Base-by-base conservation (phyloP, 768 basidiomycete species). In the Atractiella rhizophila region DNA sequence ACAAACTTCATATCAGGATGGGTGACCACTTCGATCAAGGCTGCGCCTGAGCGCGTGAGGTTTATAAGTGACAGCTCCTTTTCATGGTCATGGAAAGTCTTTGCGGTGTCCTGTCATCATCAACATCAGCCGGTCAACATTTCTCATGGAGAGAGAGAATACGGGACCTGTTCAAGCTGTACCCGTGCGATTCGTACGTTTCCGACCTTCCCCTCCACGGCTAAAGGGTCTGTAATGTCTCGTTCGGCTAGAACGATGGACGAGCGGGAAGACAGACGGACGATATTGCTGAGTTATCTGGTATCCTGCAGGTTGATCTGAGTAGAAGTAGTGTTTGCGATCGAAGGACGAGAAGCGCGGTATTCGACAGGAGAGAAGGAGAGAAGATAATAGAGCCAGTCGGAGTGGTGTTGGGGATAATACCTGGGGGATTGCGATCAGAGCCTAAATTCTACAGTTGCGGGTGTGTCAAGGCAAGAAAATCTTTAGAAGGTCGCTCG, bases 201-300 rank as follows among this genome's bases (percentile, higher is more conserved):
- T 8, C 54, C 49, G 13, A 91, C 56, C 19, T 58, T 47, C 2
- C 86, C 86, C 33, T 68, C 65, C 3, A 59, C 66, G 0, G 85
- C 82, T 35, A 91, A 60, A 0, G 85, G 82, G 26, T 73, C 85
- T 91, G 54, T 16, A 20, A 30, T 2, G 20, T 15, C 12, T 5
- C 28, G 29, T 23, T 4, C 11, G 8, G 15, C 13, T 9, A 7
- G 10, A 26, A 18, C 16, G 19, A 15, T 24, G 7, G 6, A 28
- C 23, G 28, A 21, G 13, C 20, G 18, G 1, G 24, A 31, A 30
- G 20, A 19, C 4, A 7, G 15, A 49, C 62, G 48, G 45, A 81
- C 81, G 70, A 58, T 96, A 91, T 47, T 81, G 77, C 56, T 96
- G 86, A 0, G 86, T 98, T 47, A 98, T 88, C 60, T 98, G 91